Percentiles rank a stretch among this genome's conserved stretches.
Conservation (phyloP, 495 filamentous ascomycete species). For the Chaetomium cochliodes region DNA sequence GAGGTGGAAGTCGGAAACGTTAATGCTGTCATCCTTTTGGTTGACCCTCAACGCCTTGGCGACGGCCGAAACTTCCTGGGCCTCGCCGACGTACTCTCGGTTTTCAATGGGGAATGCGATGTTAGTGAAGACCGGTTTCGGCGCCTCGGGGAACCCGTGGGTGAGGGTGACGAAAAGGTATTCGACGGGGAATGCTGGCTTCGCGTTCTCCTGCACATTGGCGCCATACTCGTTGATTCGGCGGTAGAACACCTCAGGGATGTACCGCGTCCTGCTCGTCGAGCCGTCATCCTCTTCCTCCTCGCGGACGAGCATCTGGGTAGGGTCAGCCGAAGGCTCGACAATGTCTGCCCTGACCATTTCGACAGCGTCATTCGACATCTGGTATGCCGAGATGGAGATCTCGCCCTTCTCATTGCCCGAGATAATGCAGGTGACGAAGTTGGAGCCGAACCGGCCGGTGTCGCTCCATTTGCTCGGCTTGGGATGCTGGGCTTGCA, state of each 20-base stretch:
- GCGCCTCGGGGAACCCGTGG: constrained; percentile 85
- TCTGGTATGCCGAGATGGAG: constrained; percentile 86
- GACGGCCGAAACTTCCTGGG: constrained; percentile 60
- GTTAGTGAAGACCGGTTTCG: constrained; percentile 68
- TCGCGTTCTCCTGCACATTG: constrained; percentile 95
- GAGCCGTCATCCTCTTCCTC: constrained; percentile 80
- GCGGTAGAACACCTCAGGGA: constrained; percentile 96
- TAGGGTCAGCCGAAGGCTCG: constrained; percentile 89
- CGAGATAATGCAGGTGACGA: constrained; percentile 92
- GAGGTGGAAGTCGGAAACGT: constrained; percentile 90
- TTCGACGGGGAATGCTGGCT: constrained; percentile 92
- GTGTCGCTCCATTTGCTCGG: constrained; percentile 96
- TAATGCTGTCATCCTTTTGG: constrained; percentile 57
- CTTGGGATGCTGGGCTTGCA: constrained; percentile 85
- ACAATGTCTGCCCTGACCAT: constrained; percentile 96
- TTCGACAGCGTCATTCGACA: constrained; percentile 89
- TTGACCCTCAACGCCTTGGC: constrained; percentile 45
- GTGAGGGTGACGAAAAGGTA: constrained; percentile 95
- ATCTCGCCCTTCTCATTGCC: constrained; percentile 90
- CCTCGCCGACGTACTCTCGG: constrained; percentile 76
- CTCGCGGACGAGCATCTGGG: constrained; percentile 88
- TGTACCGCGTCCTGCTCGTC: constrained; percentile 76
- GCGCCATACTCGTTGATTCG: constrained; percentile 94
- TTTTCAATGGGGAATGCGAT: constrained; percentile 85
- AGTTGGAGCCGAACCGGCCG: constrained; percentile 90